Evolutionary conservation across 2,329 filamentous ascomycete species (phyloP).

Genomic region (Fusarium cyanostomum): DNA sequence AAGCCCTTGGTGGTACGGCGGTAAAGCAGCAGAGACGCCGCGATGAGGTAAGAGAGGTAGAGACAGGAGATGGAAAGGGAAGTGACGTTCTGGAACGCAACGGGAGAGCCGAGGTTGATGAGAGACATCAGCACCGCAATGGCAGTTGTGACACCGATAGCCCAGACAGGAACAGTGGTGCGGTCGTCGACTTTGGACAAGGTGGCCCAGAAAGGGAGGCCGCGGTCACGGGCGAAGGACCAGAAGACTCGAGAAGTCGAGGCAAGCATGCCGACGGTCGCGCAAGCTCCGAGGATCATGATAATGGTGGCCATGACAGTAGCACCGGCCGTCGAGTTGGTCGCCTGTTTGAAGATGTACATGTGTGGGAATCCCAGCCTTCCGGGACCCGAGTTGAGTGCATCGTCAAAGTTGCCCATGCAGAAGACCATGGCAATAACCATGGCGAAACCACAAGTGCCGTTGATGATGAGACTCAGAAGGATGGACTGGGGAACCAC

Average conservation of each 20-base stretch:
- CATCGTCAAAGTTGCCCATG: conserved; percentile 57
- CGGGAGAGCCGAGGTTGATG: conserved; percentile 47
- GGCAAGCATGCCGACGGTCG: conserved; percentile 63
- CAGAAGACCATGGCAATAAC: conserved; percentile 65
- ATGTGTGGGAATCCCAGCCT: conserved; percentile 63
- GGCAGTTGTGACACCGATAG: conserved; percentile 40
- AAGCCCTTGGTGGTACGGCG: conserved; percentile 44
- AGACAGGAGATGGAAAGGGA: conserved; percentile 46
- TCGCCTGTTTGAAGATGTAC: conserved; percentile 63
- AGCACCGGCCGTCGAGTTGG: conserved; percentile 57
- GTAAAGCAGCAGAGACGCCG: conserved; percentile 42
- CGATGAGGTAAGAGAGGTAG: conserved; percentile 46
- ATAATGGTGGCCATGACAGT: conserved; percentile 61
- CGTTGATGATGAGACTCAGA: conserved; percentile 59
- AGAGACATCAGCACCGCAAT: conserved; percentile 46
- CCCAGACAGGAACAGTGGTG: conserved; percentile 44
- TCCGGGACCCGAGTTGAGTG: conserved; percentile 56
- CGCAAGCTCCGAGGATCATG: conserved; percentile 58
- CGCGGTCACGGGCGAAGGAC: conserved; percentile 56
- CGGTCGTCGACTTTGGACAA: conserved; percentile 41
- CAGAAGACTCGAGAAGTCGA: conserved; percentile 67
- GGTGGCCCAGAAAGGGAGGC: conserved; percentile 44
- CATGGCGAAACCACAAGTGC: conserved; percentile 63
- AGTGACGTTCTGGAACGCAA: conserved; percentile 45
- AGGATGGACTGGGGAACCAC: conserved; percentile 63